phyloP scores from a whole-genome alignment of 1,139 yeast genomes.

The Saccharomycopsis hybrid region DNA sequence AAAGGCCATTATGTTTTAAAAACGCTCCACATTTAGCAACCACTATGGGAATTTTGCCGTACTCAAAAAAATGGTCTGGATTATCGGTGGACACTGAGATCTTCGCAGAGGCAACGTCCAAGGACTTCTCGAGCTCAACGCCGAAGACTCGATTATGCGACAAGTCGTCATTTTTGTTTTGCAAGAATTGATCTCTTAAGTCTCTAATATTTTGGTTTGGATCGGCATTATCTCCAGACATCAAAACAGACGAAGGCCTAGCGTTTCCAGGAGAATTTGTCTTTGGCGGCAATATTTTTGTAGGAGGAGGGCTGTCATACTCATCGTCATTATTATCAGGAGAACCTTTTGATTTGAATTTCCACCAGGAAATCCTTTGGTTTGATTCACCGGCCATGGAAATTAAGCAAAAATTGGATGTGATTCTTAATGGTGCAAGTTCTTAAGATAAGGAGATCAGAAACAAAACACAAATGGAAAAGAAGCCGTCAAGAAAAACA shows the following conservation, averaged over 20 bases:
- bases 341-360: constrained; percentile 11
- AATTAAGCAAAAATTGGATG: too few relatives aligned
- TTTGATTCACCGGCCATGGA: constrained; percentile 18
- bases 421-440: too few relatives aligned
- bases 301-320: background rate
- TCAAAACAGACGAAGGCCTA: background rate
- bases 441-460: too few relatives aligned
- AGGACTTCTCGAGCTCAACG: constrained; percentile 66
- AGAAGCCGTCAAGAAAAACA: too few relatives aligned
- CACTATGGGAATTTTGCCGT: constrained; percentile 80
- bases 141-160: constrained; percentile 56
- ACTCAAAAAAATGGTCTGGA: constrained; percentile 52
- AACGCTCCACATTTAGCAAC: constrained; percentile 93
- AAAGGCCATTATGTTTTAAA: constrained; percentile 67
- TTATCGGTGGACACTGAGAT: constrained; percentile 55
- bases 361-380: constrained; percentile 20
- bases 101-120: constrained; percentile 67
- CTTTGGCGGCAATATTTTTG: background rate
- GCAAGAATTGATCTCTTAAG: constrained; percentile 11
- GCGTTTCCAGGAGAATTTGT: background rate
- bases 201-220: constrained; percentile 37
- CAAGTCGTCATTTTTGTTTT: constrained; percentile 1
- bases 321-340: constrained; percentile 4
- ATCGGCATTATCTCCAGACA: too few relatives aligned
- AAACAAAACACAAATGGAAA: too few relatives aligned